Evolutionary conservation across 345 rosid genomes (phyloP), one percentile per base, ranked within the genome.

Genomic region (Acer campestre): DNA sequence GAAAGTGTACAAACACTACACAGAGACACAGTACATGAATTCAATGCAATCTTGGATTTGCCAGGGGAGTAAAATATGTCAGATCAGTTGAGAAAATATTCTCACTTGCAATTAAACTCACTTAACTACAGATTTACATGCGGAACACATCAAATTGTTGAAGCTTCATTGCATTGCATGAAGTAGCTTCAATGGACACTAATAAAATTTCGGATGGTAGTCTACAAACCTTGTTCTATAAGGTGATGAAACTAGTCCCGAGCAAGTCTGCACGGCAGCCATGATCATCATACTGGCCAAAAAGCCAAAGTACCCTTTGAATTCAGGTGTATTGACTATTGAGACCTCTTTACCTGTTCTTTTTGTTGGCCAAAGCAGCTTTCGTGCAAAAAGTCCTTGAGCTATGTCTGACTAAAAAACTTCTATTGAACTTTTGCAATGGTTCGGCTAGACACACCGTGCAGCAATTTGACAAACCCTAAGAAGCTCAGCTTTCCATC

Each of bases 401-500:
- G 75, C 70, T 44, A 73, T 11, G 17, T 68, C 58, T 65, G 65
- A 75, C 69, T 31, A 40, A 74, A 68, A 76, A 63, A 71, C 77
- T 73, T 74, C 80, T 85, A 89, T 68, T 82, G 90, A 79, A 84
- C 84, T 85, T 89, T 91, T 13, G 80, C 82, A n/a, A 89, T 65
- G 14, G 81, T 75, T 58, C 97, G 93, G 80, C 92, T 91, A 1
- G 99, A 91, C 31, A 85, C 84, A 48, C 99, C 98, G 71, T 91
- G 98, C 81, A 96, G 80, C 86, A 96, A 80, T 80, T 94, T 96
- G 63, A 94, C 88, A 78, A 94, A 96, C 22, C 99, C 99, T 0
- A 88, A 92, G 82, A 96, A 96, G 82, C 99, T 96, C 73, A 96
- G 91, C 84, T 94, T 92, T 55, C 99, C 99, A 85, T 96, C 98